Percentiles rank a stretch among this genome's conserved stretches.
These are phyloP conservation scores for Aphanomyces stellatus DNA, from an alignment of 352 stramenopile genomes.

Conservation along the genomic window DNA sequence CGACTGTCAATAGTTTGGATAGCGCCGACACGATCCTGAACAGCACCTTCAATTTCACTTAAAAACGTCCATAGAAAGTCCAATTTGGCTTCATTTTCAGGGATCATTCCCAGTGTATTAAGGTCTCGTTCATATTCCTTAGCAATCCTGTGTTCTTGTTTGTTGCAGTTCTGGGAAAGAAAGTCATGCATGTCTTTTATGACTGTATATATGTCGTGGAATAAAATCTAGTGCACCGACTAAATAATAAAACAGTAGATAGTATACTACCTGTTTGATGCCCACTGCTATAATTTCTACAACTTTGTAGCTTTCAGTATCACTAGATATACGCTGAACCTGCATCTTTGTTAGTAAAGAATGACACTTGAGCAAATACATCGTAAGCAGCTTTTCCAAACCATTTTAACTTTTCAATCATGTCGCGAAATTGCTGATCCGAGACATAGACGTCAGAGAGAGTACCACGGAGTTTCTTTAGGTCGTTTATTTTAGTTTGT, in stretches of 20 bases:
- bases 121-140: not conserved
- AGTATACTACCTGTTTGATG: not conserved
- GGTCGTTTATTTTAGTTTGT: not conserved
- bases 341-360: not conserved
- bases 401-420: not conserved
- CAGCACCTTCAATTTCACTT: not conserved
- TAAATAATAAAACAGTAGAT: not conserved
- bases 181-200: not conserved
- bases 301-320: not conserved
- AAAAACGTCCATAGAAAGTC: slow-evolving; percentile 10
- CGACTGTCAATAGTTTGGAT: not conserved
- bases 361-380: not conserved
- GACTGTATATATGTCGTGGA: not conserved
- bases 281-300: not conserved
- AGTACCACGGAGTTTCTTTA: not conserved
- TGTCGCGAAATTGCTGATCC: not conserved
- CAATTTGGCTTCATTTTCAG: not conserved
- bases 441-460: not conserved
- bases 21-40: not conserved
- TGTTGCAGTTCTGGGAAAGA: slow-evolving; percentile 2
- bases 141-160: not conserved
- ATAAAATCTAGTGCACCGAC: not conserved
- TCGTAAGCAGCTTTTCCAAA: not conserved
- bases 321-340: not conserved
- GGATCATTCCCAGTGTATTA: not conserved